Evolutionary conservation across 139 green algal genomes (phyloP).

Genomic region (Micromonas pusilla): DNA sequence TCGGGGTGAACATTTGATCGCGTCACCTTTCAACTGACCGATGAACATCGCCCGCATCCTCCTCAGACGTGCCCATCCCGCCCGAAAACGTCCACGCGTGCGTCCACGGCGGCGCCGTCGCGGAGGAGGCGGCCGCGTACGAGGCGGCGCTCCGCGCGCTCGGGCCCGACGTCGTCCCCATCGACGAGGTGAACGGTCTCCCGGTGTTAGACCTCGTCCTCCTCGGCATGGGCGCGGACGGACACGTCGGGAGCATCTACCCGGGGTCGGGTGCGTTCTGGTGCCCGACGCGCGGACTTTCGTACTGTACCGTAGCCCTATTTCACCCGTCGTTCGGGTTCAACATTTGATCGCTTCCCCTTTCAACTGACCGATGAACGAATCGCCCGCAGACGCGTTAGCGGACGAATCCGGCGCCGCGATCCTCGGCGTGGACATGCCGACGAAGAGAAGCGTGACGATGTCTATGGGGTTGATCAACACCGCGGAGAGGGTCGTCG

Average conservation of each 20-base stretch:
- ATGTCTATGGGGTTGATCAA: slow-evolving; percentile 43
- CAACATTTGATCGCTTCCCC: too few species aligned
- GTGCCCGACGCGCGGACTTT: too few species aligned
- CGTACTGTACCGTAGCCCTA: too few species aligned
- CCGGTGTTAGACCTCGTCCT: slow-evolving; percentile 43
- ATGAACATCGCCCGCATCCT: not conserved
- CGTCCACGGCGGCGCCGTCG: not conserved
- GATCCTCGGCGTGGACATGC: slow-evolving; percentile 17
- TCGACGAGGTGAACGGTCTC: slow-evolving; percentile 12
- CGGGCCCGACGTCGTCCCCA: not conserved
- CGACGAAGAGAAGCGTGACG: slow-evolving; percentile 31
- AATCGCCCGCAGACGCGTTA: too few species aligned
- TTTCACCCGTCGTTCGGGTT: too few species aligned
- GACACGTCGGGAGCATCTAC: slow-evolving; percentile 43
- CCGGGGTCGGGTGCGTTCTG: slow-evolving; percentile 21
- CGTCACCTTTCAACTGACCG: too few species aligned
- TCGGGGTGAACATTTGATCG: too few species aligned
- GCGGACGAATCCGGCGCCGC: not conserved
- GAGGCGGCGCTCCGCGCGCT: slow-evolving; percentile 16
- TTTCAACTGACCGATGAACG: too few species aligned
- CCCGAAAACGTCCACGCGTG: slow-evolving; percentile 8
- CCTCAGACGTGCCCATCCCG: not conserved
- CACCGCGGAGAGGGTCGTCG: slow-evolving; percentile 31
- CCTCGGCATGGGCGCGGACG: slow-evolving; percentile 45
- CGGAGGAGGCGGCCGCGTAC: not conserved